Percentiles rank a stretch among this genome's conserved stretches.
Conservation (phyloP, 768 basidiomycete genomes). For the Paxillus involutus region DNA sequence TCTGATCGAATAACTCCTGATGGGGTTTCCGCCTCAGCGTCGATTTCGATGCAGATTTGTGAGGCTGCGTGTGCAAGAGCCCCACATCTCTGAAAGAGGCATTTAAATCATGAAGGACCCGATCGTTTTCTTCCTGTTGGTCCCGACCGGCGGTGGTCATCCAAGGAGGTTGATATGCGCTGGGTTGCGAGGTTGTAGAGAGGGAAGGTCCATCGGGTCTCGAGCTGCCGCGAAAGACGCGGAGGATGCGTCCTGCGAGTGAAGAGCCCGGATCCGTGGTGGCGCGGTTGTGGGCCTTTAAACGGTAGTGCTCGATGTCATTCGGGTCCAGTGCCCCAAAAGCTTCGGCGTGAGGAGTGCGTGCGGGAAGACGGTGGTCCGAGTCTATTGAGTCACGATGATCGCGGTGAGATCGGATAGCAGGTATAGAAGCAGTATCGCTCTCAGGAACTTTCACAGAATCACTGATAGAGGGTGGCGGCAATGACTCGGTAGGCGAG, state of each 20-base stretch:
- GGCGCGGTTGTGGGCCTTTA: constrained; percentile 28
- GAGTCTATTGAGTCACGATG: constrained; percentile 29
- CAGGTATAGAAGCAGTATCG: constrained; percentile 11
- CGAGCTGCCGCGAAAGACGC: constrained; percentile 19
- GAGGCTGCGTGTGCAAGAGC: constrained; percentile 57
- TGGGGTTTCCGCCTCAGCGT: constrained; percentile 16
- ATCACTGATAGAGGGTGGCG: constrained; percentile 7
- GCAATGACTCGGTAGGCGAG: constrained; percentile 17
- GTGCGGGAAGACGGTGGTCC: constrained; percentile 33
- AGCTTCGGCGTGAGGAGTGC: constrained; percentile 63
- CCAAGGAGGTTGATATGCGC: constrained; percentile 55
- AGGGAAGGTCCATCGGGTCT: constrained; percentile 24
- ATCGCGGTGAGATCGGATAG: constrained; percentile 9
- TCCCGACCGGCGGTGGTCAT: constrained; percentile 60
- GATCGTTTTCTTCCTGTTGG: constrained; percentile 66
- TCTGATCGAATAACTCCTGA: constrained; percentile 52
- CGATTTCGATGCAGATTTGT: constrained; percentile 25
- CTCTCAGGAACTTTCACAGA: constrained; percentile 5
- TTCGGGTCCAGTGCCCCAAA: constrained; percentile 59
- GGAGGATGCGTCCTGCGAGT: constrained; percentile 20
- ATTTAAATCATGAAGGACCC: constrained; percentile 67
- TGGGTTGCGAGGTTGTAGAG: constrained; percentile 26
- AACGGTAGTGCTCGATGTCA: constrained; percentile 45
- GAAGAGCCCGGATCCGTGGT: constrained; percentile 19
- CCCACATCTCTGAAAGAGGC: constrained; percentile 82